Evolutionary conservation across 2,329 filamentous ascomycete genomes (phyloP), one percentile per base, ranked within the genome.

Genomic region (Cordyceps sp.): DNA sequence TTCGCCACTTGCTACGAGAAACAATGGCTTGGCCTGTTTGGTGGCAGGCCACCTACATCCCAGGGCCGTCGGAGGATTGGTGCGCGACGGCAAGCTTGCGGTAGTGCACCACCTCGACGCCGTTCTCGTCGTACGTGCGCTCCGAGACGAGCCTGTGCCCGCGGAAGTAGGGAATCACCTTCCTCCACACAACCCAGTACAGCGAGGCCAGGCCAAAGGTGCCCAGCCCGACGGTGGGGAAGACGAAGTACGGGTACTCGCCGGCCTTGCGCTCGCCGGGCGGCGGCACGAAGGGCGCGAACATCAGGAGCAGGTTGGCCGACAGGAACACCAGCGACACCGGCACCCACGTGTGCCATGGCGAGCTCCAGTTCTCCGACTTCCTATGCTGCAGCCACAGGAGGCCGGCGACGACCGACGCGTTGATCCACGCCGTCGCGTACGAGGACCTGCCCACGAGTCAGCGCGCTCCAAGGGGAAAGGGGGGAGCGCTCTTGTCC

Each of bases 221-320:
- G 1, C 56, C 57, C 1, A 69, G 58, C 0, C 65, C 66, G 1
- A 72, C 65, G 1, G 69, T 55, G 0, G 67, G 66, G 39, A 69
- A 69, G 0, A 69, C 51, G 35, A 65, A 73, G 50, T 70, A 70
- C 2, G 65, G 64, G 26, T 70, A 70, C 0, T 62, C 60, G 10
- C 62, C 56, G 1, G 57, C 56, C 31, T 59, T 55, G 53, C 57
- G 61, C 39, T 52, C 56, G 2, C 55, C 58, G 22, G 55, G 54
- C 0, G 66, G 68, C 2, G 68, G 66, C 28, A 73, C 59, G 33
- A 73, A 70, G 0, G 68, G 68, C 1, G 67, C 64, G 0, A 69
- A 24, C 3, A 59, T 59, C 8, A 71, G 54, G 37, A 69, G 69
- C 18, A 64, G 43, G 39, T 70, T 71, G 39, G 58, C 52, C 5